A percentile compares a stretch with the other conserved stretches of the same genome.
Conservation (phyloP, 495 filamentous ascomycete species). For the Symbiotaphrina buchneri region DNA sequence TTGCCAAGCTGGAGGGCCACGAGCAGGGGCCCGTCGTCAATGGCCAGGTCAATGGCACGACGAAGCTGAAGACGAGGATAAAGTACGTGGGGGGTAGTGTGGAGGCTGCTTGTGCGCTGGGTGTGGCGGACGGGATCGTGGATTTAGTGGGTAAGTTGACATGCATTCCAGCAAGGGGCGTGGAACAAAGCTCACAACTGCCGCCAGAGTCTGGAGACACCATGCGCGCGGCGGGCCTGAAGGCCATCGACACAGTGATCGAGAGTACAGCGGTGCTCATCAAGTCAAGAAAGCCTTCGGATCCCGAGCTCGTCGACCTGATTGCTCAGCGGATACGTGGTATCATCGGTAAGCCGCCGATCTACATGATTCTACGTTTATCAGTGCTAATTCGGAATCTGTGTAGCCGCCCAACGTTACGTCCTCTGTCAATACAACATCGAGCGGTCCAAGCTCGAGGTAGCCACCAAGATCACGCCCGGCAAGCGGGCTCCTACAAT, state of each 20-base stretch:
- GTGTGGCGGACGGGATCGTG: slow-evolving; percentile 90
- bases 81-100: slow-evolving; percentile 89
- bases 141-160: slow-evolving; percentile 69
- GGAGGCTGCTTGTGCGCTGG: slow-evolving; percentile 86
- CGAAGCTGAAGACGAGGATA: slow-evolving; percentile 53
- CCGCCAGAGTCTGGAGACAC: slow-evolving; percentile 82
- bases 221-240: slow-evolving; percentile 92
- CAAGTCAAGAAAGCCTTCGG: slow-evolving; percentile 71
- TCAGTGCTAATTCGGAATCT: slow-evolving; percentile 4
- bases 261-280: slow-evolving; percentile 73
- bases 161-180: neutral
- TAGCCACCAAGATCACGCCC: slow-evolving; percentile 62
- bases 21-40: slow-evolving; percentile 7
- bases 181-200: slow-evolving; percentile 1
- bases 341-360: slow-evolving; percentile 50
- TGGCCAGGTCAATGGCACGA: slow-evolving; percentile 3
- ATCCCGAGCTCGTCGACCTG: slow-evolving; percentile 52
- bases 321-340: slow-evolving; percentile 69
- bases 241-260: slow-evolving; percentile 84
- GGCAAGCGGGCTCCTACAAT: slow-evolving; percentile 89
- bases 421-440: slow-evolving; percentile 96
- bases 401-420: slow-evolving; percentile 72
- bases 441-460: slow-evolving; percentile 35
- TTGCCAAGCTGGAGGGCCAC: slow-evolving; percentile 43
- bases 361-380: slow-evolving; percentile 1